These are phyloP conservation scores for Penicillium sp. DNA, from an alignment of 2,329 filamentous ascomycete genomes.

Conservation along the genomic window DNA sequence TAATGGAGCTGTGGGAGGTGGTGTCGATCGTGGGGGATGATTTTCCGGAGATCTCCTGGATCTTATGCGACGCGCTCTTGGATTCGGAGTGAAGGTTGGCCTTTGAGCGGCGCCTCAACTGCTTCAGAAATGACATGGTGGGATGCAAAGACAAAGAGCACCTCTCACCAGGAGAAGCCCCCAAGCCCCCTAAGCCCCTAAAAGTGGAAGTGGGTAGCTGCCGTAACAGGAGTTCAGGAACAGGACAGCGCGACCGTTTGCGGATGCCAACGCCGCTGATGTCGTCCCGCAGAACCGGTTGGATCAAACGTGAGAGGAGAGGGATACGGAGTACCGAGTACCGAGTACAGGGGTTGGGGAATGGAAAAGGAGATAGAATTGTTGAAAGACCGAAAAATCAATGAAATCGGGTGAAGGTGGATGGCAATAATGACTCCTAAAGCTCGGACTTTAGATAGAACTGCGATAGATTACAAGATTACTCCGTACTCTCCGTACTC, in stretches of 20 bases:
- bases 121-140: slow-evolving; percentile 63
- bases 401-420: background rate
- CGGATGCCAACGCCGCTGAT: slow-evolving; percentile 24
- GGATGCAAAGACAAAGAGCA: slow-evolving; percentile 7
- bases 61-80: slow-evolving; percentile 40
- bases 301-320: background rate
- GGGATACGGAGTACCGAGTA: slow-evolving; percentile 5
- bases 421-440: background rate
- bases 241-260: slow-evolving; percentile 33
- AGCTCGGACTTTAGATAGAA: background rate
- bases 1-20: slow-evolving; percentile 58
- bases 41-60: slow-evolving; percentile 59
- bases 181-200: background rate
- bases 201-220: slow-evolving; percentile 7
- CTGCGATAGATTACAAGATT: background rate
- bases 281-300: slow-evolving; percentile 15
- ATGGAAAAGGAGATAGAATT: slow-evolving; percentile 1
- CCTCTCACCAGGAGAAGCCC: slow-evolving; percentile 12
- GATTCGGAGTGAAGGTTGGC: slow-evolving; percentile 63
- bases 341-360: slow-evolving; percentile 6
- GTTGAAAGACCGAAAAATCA: background rate
- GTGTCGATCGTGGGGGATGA: slow-evolving; percentile 61
- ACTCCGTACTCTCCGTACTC: background rate
- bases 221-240: slow-evolving; percentile 13
- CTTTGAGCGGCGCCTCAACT: slow-evolving; percentile 70